Evolutionary conservation across 2,329 filamentous ascomycete species (phyloP), one percentile per base, ranked within the genome.

Genomic region (Aspergillus pseudoterreus): DNA sequence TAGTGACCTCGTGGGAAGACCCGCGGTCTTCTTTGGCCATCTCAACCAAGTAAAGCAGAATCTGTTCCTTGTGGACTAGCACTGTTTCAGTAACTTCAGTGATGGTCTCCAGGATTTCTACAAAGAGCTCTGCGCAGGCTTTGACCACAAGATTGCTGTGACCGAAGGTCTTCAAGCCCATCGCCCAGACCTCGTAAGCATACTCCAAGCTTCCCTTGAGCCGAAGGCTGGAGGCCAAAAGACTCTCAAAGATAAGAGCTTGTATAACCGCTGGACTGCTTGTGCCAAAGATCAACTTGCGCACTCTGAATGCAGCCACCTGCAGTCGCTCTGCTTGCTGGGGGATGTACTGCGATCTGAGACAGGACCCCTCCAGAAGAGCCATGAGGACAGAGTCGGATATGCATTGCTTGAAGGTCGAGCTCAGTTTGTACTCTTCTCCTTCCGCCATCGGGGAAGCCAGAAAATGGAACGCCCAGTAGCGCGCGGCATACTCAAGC

Each of bases 381-480:
- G 45, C 45, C 3, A 48, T 21, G 4, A 48, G 35, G n/a, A 48
- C 36, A n/a, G 45, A 48, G 45, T 48, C 36, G 3, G 45, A 38
- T n/a, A 48, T 39, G 36, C 45, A 30, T 30, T 38, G 36, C 17
- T 42, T 48, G 24, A 48, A 42, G 6, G 45, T 48, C 6, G 30
- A 19, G 14, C 21, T 48, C n/a, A 48, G 41, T 21, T 22, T 48
- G 15, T 48, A 36, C 17, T 27, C 39, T 22, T 42, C 35, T n/a
- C 15, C 39, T 12, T 48, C 45, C 33, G 36, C 39, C 45, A 48
- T 48, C 14, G 38, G 45, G 24, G 45, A 48, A 12, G 45, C 38
- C 24, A 36, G 38, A 5, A 48, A 48, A 9, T 48, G 45, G n/a
- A 42, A 27, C n/a, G 45, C 33, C 45, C 45, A 48, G 15, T 48